Percentiles rank a stretch among this genome's conserved stretches.
These are phyloP conservation scores for Russula virescens DNA, from an alignment of 768 basidiomycete genomes.

Conservation along the genomic window DNA sequence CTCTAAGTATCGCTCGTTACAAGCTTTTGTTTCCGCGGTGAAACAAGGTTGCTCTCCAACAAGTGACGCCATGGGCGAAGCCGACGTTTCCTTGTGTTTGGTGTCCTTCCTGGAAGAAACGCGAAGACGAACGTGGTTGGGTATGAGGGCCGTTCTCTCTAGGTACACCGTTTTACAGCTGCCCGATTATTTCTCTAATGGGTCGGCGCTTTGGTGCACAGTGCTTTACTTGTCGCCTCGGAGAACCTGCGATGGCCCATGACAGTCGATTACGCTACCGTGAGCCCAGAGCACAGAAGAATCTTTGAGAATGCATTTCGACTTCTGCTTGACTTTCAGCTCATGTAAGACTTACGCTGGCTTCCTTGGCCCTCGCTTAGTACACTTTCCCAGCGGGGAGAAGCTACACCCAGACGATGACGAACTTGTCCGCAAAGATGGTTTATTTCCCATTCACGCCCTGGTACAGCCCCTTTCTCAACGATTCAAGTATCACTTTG, in stretches of 20 bases:
- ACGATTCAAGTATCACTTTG: slow-evolving; percentile 95
- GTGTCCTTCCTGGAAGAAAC: slow-evolving; percentile 55
- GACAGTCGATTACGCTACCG: slow-evolving; percentile 56
- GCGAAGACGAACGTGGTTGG: slow-evolving; percentile 68
- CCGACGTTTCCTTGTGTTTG: slow-evolving; percentile 46
- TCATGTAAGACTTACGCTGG: slow-evolving; percentile 47
- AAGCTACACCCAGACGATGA: slow-evolving; percentile 34
- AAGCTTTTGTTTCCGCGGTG: slow-evolving; percentile 53
- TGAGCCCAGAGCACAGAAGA: slow-evolving; percentile 45
- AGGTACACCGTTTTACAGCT: slow-evolving; percentile 36
- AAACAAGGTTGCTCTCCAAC: slow-evolving; percentile 39
- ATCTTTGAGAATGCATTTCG: slow-evolving; percentile 72
- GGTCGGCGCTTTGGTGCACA: slow-evolving; percentile 29
- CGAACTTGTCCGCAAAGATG: slow-evolving; percentile 39
- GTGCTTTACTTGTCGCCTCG: slow-evolving; percentile 55
- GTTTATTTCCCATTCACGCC: slow-evolving; percentile 79
- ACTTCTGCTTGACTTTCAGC: slow-evolving; percentile 73
- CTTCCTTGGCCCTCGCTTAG: slow-evolving; percentile 9
- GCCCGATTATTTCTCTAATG: slow-evolving; percentile 9
- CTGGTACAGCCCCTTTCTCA: slow-evolving; percentile 77
- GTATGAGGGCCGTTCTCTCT: slow-evolving; percentile 61
- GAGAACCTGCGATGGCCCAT: slow-evolving; percentile 86
- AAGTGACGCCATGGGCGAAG: slow-evolving; percentile 42
- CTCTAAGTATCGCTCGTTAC: slow-evolving; percentile 53
- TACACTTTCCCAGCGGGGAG: slow-evolving; percentile 41